Evolutionary conservation across 192 early-diverging fungal genomes (phyloP).

Genomic region (Coemansia sp.): DNA sequence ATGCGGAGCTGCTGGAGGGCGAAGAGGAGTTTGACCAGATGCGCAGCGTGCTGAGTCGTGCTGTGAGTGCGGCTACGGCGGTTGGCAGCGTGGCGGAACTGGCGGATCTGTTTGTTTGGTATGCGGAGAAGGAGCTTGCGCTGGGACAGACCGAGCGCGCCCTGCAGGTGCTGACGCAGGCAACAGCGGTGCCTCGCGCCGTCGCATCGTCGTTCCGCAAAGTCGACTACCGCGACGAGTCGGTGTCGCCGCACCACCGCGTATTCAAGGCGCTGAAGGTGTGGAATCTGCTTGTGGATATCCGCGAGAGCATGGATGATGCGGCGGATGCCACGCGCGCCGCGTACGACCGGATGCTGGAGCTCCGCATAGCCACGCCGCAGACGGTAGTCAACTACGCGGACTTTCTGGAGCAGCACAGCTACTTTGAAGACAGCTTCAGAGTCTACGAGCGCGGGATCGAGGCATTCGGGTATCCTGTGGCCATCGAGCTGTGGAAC

Average conservation of each 20-base stretch:
- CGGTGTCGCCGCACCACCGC: constrained; percentile 70
- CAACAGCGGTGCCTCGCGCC: constrained; percentile 64
- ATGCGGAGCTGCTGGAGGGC: constrained; percentile 69
- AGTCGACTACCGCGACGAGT: constrained; percentile 81
- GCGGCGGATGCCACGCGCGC: constrained; percentile 74
- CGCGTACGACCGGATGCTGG: constrained; percentile 90
- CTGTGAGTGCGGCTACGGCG: constrained; percentile 64
- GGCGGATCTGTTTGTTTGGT: constrained; percentile 87
- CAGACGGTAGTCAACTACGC: constrained; percentile 97
- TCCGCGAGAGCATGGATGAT: constrained; percentile 84
- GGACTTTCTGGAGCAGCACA: constrained; percentile 81
- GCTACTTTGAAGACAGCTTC: constrained; percentile 94
- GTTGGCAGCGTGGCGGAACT: constrained; percentile 81
- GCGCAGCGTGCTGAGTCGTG: constrained; percentile 81
- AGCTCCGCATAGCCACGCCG: constrained; percentile 91
- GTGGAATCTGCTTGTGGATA: constrained; percentile 93
- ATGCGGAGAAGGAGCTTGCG: constrained; percentile 83
- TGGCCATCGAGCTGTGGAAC: constrained; percentile 98
- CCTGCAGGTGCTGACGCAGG: constrained; percentile 79
- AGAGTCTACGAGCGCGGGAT: constrained; percentile 96
- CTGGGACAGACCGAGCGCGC: constrained; percentile 69
- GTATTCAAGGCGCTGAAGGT: constrained; percentile 85
- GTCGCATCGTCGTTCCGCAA: constrained; percentile 22
- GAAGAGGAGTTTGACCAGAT: constrained; percentile 40
- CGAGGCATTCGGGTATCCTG: constrained; percentile 92